A percentile compares a stretch with the other conserved stretches of the same genome.
These are phyloP conservation scores for Coelastrella sp. DNA, from an alignment of 139 green algal genomes.

Conservation along the genomic window DNA sequence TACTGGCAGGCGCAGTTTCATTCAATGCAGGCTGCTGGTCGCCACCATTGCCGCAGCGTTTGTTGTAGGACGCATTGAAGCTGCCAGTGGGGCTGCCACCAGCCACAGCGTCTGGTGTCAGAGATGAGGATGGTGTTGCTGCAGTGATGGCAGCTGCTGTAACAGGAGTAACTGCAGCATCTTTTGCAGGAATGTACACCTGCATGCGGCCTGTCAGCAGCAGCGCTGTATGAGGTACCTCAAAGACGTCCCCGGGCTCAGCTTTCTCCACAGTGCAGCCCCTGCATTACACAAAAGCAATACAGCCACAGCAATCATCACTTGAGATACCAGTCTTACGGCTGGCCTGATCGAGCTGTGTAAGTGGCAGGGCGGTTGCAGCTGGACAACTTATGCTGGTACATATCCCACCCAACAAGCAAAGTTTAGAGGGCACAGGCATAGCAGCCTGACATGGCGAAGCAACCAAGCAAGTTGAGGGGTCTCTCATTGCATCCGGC, in stretches of 20 bases:
- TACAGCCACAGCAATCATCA: too few species aligned
- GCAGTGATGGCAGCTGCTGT: not conserved
- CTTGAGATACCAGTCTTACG: too few species aligned
- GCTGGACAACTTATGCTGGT: too few species aligned
- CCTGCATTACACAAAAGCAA: conserved; percentile 13
- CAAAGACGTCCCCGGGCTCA: not conserved
- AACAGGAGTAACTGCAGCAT: not conserved
- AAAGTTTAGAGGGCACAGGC: too few species aligned
- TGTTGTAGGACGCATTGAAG: not conserved
- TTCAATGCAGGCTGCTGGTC: not conserved
- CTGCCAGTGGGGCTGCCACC: not conserved
- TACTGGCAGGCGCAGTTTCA: too few species aligned
- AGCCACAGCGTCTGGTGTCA: not conserved
- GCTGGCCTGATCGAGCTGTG: too few species aligned
- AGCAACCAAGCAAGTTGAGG: too few species aligned
- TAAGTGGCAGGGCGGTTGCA: too few species aligned
- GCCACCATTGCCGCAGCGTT: not conserved
- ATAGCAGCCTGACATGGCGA: too few species aligned
- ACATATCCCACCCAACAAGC: too few species aligned
- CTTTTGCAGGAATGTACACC: not conserved
- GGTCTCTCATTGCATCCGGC: too few species aligned
- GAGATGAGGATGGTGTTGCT: not conserved
- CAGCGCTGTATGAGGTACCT: conserved; percentile 28
- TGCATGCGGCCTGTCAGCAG: conserved; percentile 32
- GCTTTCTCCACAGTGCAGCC: conserved; percentile 25